Base-by-base conservation (phyloP, 352 stramenopile species). In the Globisporangium rhizosaccharum region DNA sequence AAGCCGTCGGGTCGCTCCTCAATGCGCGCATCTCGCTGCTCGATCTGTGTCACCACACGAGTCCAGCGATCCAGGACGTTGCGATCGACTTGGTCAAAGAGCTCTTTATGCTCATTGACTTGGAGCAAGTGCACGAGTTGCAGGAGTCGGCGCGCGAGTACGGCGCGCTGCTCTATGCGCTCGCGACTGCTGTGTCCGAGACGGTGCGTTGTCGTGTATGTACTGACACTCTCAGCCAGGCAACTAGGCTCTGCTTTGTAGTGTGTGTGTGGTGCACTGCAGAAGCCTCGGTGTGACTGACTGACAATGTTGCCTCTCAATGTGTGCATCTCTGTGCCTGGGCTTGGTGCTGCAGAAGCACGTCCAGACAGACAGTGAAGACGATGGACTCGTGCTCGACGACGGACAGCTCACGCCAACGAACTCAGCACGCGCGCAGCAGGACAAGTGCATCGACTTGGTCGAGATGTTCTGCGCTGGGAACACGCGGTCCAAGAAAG, bases 391-490 rank as follows among this genome's bases (percentile, higher is more conserved):
- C 23, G 37, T 26, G n/a, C 56, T 68, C 12, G 56, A 74, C 14
- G 65, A 50, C 11, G 63, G 61, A 2, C 58, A 76, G 18, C 60
- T 73, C 10, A 82, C 73, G 17, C 71, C 74, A 26, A 84, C 72
- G 0, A 77, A 79, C 49, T 77, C 74, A 1, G 41, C 56, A 2
- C 61, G 53, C 3, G 51, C 57, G n/a, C 53, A 68, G 50, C 52
- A 74, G 18, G 72, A 87, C 25, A 81, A 89, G 33, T 76, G 64
- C 36, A 79, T 85, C 20, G 77, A 87, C 46, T 62, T 94, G 2
- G 79, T 94, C 36, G 82, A 92, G 46, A 77, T 92, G 61, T 94
- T 92, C 53, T 92, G 82, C 45, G 80, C 81, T 11, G 82, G 82
- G 15, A 94, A 94, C 52, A 85, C 71, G 15, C 73, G 81, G 1